Evolutionary conservation across 805 yeast genomes (phyloP).

Genomic region (Saccharomyces kudriavzevii): DNA sequence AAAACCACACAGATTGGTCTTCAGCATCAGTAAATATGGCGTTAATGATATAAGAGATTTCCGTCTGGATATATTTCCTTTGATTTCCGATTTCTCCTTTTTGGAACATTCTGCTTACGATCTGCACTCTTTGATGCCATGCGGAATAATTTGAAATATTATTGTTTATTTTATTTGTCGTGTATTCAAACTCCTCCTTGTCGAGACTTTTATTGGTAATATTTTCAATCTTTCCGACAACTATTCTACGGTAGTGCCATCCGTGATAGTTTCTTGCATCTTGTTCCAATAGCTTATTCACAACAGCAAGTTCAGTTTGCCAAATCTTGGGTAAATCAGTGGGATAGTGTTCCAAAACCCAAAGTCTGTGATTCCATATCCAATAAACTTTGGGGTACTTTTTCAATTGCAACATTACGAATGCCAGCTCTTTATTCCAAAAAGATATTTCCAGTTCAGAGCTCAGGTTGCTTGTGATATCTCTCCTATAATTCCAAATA

Average conservation of each 20-base stretch:
- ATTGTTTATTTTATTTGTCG: conserved; percentile 67
- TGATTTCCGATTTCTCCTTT: conserved; percentile 17
- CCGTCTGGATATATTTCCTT: conserved; percentile 40
- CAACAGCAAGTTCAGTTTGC: conserved; percentile 63
- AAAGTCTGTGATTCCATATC: conserved; percentile 90
- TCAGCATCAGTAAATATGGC: conserved; percentile 91
- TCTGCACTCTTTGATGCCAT: conserved; percentile 80
- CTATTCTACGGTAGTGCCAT: conserved; percentile 84
- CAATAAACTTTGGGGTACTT: conserved; percentile 85
- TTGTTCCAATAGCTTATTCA: conserved; percentile 53
- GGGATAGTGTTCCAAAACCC: conserved; percentile 58
- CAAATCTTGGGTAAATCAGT: conserved; percentile 42
- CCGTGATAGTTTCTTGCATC: conserved; percentile 91
- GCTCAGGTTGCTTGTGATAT: conserved; percentile 38
- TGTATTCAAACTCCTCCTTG: conserved; percentile 60
- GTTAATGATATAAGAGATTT: conserved; percentile 60
- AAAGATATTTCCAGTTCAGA: conserved; percentile 22
- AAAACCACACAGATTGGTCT: conserved; percentile 90
- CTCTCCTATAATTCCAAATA: conserved; percentile 83
- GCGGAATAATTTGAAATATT: conserved; percentile 93
- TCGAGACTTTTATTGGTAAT: conserved; percentile 26
- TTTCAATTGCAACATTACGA: conserved; percentile 51
- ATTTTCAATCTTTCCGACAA: conserved; percentile 36
- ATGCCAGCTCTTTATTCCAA: conserved; percentile 49
- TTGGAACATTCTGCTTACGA: conserved; percentile 48